Conservation (phyloP, 2,329 filamentous ascomycete species). For the Colletotrichum liriopes region DNA sequence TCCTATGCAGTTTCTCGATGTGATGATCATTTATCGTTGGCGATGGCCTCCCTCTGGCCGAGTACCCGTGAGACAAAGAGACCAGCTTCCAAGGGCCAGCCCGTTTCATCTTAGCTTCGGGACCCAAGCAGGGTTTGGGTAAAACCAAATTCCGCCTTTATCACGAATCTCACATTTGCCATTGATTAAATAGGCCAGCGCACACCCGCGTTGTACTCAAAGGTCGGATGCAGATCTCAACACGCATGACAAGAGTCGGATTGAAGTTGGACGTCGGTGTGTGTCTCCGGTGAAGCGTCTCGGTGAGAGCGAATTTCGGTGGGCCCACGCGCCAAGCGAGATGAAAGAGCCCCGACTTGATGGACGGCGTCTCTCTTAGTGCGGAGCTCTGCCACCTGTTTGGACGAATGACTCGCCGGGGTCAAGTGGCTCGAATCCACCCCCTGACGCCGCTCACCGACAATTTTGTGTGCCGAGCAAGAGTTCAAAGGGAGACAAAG, state of each 20-base stretch:
- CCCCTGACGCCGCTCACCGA: constrained; percentile 28
- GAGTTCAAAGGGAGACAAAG: background rate
- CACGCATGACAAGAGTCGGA: too few species aligned
- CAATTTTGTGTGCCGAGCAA: constrained; percentile 20
- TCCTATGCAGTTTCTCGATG: background rate
- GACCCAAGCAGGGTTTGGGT: background rate
- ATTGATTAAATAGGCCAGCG: background rate
- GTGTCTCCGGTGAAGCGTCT: background rate
- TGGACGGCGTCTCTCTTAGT: constrained; percentile 6
- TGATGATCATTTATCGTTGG: too few species aligned
- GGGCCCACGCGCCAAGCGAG: constrained; percentile 26
- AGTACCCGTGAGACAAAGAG: background rate
- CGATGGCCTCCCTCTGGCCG: background rate
- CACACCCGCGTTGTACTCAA: background rate
- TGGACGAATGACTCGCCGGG: constrained; percentile 37
- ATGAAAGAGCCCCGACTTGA: constrained; percentile 21
- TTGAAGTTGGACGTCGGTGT: background rate
- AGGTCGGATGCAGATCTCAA: background rate
- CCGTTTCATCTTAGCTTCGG: constrained; percentile 14
- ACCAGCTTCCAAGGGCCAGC: background rate
- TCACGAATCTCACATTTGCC: rapidly evolving
- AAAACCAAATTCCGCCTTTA: background rate
- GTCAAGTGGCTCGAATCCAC: constrained; percentile 11
- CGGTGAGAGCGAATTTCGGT: constrained; percentile 10
- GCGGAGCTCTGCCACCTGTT: constrained; percentile 4